A percentile compares a stretch with the other conserved stretches of the same genome.
Conservation (phyloP, 2,329 filamentous ascomycete species). For the Sporothrix pseudoabietina region DNA sequence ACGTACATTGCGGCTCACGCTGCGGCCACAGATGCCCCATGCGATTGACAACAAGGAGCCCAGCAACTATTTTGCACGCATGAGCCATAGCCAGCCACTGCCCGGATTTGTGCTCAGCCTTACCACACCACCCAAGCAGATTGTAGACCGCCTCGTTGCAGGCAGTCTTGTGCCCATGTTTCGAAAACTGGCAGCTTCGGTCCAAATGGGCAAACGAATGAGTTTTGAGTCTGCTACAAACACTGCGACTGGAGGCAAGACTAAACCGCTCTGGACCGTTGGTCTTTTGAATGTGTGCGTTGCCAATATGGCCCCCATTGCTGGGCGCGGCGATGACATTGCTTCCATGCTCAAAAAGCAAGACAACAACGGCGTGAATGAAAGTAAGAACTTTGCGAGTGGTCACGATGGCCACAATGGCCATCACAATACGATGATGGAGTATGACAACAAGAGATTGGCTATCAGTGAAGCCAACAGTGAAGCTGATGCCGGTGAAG, state of each 20-base stretch:
- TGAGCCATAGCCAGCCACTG: conserved; percentile 70
- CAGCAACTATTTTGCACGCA: conserved; percentile 62
- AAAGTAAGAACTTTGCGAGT: not conserved
- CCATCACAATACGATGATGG: not conserved
- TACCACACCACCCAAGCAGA: conserved; percentile 34
- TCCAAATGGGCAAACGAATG: conserved; percentile 29
- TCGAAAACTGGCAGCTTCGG: conserved; percentile 33
- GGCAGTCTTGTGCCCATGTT: conserved; percentile 35
- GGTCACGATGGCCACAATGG: conserved; percentile 13
- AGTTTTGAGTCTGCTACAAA: not conserved
- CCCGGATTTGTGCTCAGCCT: conserved; percentile 68
- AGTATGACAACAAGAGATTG: not conserved
- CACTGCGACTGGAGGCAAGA: not conserved
- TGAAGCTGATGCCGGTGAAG: conserved; percentile 8
- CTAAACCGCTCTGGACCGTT: conserved; percentile 68
- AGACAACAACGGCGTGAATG: conserved; percentile 44
- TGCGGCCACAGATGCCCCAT: conserved; percentile 55
- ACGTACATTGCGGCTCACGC: conserved; percentile 77
- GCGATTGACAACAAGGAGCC: conserved; percentile 10
- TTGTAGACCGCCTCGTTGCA: conserved; percentile 37
- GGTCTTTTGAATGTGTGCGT: conserved; percentile 85
- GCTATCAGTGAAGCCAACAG: too few relatives aligned
- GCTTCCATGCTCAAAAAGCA: conserved; percentile 79
- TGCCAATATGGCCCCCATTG: conserved; percentile 73
- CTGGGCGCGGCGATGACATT: conserved; percentile 73